Base-by-base conservation (phyloP, 768 basidiomycete genomes). In the Agaricus subrufescens region DNA sequence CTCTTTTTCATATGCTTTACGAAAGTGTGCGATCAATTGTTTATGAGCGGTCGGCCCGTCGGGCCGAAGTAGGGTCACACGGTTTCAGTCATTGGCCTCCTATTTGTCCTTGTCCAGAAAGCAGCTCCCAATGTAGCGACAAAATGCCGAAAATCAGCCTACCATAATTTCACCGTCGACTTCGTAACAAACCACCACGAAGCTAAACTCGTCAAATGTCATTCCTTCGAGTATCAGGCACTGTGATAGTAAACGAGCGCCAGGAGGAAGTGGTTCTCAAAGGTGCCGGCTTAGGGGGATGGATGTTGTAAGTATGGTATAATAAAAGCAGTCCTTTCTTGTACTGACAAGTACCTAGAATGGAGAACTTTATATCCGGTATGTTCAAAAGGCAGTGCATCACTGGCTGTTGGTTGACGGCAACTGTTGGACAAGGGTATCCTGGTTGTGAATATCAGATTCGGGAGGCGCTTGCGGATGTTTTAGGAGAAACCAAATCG, bases 391-490 rank as follows among this genome's bases (percentile, higher is more conserved):
- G 15, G 50, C 26, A 42, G 4, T 40, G 38, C 1, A 10, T 6
- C 40, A 19, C n/a, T 42, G 26, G 19, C 46, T 54, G 53, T 48
- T 38, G 2, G 34, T 7, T 34, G 34, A 34, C 7, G 34, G 11
- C 46, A 11, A 25, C 2, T 26, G 11, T 44, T 37, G 9, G 3
- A 42, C 7, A 66, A 78, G 87, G 86, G 11, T 92, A 85, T 67
- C 88, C 91, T 56, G 91, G 89, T 3, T 89, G 89, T 63, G 90
- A 93, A 66, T 82, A 75, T 66, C 86, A 92, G 68, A 86, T 91
- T 59, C 84, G 90, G 37, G 81, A 80, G 23, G 84, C 84, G 1
- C 73, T 94, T n/a, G 76, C 79, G 19, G 75, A 81, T 9, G 77
- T 82, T 1, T 74, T 93, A 27, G 91, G 91, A 0, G 57, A 77